These are phyloP conservation scores for Bryum argenteum DNA, from an alignment of 225 moss, liverwort and hornwort genomes.

Conservation along the genomic window DNA sequence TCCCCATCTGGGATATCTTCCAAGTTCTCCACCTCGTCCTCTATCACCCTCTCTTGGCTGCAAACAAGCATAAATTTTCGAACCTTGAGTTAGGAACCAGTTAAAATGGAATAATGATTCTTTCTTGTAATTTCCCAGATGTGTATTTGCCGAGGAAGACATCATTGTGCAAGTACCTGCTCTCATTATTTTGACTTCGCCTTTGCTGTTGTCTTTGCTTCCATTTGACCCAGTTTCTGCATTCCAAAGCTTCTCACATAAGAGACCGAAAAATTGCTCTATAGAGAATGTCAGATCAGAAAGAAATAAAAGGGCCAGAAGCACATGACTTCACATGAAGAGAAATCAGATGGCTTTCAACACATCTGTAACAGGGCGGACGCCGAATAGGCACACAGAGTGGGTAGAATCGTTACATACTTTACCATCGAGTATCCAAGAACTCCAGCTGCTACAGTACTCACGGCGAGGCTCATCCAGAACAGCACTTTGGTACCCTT, in stretches of 20 bases:
- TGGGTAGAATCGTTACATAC: constrained; percentile 39
- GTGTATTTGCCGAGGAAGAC: neutral
- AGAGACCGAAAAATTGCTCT: constrained; percentile 12
- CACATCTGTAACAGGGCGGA: neutral
- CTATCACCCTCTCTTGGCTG: constrained; percentile 68
- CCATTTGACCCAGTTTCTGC: constrained; percentile 83
- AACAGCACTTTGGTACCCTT: constrained; percentile 73
- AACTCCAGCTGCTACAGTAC: constrained; percentile 67
- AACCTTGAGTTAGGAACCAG: neutral
- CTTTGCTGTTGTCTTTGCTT: constrained; percentile 69
- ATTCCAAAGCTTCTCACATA: constrained; percentile 3
- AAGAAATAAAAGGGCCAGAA: neutral
- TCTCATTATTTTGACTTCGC: constrained; percentile 32
- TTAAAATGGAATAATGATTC: constrained; percentile 4
- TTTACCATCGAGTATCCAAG: constrained; percentile 76
- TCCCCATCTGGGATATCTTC: constrained; percentile 90
- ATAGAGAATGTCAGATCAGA: constrained; percentile 18
- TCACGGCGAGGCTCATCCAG: constrained; percentile 83
- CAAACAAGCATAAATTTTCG: constrained; percentile 1
- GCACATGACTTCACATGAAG: neutral
- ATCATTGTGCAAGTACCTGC: constrained; percentile 9
- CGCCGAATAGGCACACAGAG: neutral
- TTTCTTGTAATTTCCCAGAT: constrained; percentile 38
- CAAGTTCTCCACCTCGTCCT: constrained; percentile 78
- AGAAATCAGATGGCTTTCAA: constrained; percentile 1